Evolutionary conservation across 2,329 filamentous ascomycete species (phyloP).

Genomic region (Ilyonectria destructans): DNA sequence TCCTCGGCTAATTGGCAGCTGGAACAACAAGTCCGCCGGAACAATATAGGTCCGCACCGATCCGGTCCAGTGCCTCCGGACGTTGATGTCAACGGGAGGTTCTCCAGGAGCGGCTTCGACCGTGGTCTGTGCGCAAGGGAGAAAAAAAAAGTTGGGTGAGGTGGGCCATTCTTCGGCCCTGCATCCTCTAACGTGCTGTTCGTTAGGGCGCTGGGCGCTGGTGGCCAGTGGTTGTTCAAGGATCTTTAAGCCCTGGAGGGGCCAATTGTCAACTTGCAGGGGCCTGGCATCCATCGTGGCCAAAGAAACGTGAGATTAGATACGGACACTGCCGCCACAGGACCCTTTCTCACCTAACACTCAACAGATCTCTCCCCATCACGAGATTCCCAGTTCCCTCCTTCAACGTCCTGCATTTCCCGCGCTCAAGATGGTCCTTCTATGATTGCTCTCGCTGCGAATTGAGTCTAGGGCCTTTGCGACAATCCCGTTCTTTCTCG

Average conservation of each 20-base stretch:
- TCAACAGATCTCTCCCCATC: conserved; percentile 34
- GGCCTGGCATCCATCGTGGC: background rate
- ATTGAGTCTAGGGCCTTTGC: conserved; percentile 11
- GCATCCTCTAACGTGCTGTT: background rate
- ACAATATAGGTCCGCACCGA: background rate
- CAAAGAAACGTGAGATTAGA: conserved; percentile 49
- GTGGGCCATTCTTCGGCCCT: conserved; percentile 10
- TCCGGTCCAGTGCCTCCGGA: background rate
- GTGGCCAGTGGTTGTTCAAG: conserved; percentile 27
- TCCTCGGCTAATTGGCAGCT: conserved; percentile 37
- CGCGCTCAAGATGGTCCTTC: conserved; percentile 25
- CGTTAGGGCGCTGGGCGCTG: conserved; percentile 2
- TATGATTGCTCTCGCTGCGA: conserved; percentile 12
- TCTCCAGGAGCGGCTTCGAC: background rate
- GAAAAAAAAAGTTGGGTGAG: conserved; percentile 1
- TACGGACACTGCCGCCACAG: conserved; percentile 38
- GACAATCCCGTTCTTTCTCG: conserved; percentile 17
- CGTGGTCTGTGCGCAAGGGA: background rate
- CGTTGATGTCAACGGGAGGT: background rate
- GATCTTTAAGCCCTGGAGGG: conserved; percentile 42
- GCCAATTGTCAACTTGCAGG: conserved; percentile 31
- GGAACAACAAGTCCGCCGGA: conserved; percentile 31
- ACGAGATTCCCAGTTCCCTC: conserved; percentile 15
- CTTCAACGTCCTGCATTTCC: conserved; percentile 10
- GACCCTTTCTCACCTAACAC: conserved; percentile 27